Evolutionary conservation across 1,139 yeast genomes (phyloP), one percentile per base, ranked within the genome.

Genomic region (Saccharomyces hybrid): DNA sequence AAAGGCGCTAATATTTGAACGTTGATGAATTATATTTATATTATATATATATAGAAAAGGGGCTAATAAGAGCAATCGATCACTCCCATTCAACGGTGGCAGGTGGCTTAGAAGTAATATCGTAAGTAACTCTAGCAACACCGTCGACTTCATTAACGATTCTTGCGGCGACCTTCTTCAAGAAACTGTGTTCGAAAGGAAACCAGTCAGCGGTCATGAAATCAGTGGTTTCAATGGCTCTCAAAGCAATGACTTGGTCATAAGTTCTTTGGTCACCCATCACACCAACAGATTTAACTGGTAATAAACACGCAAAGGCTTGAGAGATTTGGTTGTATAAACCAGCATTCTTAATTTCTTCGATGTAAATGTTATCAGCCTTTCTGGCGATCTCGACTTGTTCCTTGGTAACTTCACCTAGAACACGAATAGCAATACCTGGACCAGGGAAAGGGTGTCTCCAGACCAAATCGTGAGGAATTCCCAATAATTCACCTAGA

Each of bases 401-500:
- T 61, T 79, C 84, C 64, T 83, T 86, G 58, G 97, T 88, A 61
- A 93, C 97, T 76, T 91, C 98, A 65, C 99, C 99, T 56, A 93
- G 79, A 56, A 93, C 95, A 77, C 99, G 86, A 72, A 93, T 95
- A 64, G 98, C 99, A 70, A 93, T 88, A 78, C 99, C 99, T 72
- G 99, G 99, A 71, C 99, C 99, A 68, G 99, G 99, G 96, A 93
- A 93, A 57, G 99, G 99, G 72, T 93, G 99, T 81, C 99, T 88
- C 98, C 99, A 91, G 63, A 93, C 98, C 67, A 93, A 82, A 66
- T 93, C 99, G 70, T 89, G 95, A 50, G 98, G 95, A 66, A 93
- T 95, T 54, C 97, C 97, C 77, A 93, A 78, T 54, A 95, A 77
- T 76, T 89, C 89, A 74, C 99, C 99, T 67, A 93, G 79, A 67